phyloP scores from a whole-genome alignment of 768 basidiomycete genomes.

The Psilocybe tampanensis region DNA sequence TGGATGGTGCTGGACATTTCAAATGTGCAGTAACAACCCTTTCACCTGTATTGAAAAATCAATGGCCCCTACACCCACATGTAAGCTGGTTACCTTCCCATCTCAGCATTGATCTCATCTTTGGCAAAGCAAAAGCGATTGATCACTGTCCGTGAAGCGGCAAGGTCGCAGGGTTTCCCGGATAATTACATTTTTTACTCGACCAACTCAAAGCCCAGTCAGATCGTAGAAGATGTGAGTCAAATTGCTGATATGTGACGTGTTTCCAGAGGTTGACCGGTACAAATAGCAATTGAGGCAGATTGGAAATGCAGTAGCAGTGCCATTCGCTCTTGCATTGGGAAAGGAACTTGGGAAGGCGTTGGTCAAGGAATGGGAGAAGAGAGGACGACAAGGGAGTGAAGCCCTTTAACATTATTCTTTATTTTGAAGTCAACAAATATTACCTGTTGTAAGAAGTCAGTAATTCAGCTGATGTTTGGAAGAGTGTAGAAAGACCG shows the following conservation, averaged over 20 bases:
- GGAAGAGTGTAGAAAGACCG: neutral
- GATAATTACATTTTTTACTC: slow-evolving; percentile 69
- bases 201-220: slow-evolving; percentile 32
- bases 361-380: slow-evolving; percentile 47
- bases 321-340: slow-evolving; percentile 67
- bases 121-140: slow-evolving; percentile 67
- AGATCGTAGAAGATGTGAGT: slow-evolving; percentile 55
- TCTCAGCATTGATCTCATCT: neutral
- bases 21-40: slow-evolving; percentile 64
- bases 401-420: slow-evolving; percentile 31
- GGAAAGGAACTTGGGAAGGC: slow-evolving; percentile 51
- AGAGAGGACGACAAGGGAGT: slow-evolving; percentile 45
- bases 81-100: slow-evolving; percentile 21
- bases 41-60: slow-evolving; percentile 51
- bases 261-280: neutral
- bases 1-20: slow-evolving; percentile 56
- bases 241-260: neutral
- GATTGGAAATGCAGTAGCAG: slow-evolving; percentile 81
- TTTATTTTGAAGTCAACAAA: too few relatives aligned
- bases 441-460: too few relatives aligned
- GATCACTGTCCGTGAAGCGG: slow-evolving; percentile 65
- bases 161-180: slow-evolving; percentile 79
- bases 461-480: too few relatives aligned
- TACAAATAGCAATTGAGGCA: slow-evolving; percentile 82
- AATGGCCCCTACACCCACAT: slow-evolving; percentile 45